Conservation (phyloP, 2,329 filamentous ascomycete species). For the Blastomyces parvus region DNA sequence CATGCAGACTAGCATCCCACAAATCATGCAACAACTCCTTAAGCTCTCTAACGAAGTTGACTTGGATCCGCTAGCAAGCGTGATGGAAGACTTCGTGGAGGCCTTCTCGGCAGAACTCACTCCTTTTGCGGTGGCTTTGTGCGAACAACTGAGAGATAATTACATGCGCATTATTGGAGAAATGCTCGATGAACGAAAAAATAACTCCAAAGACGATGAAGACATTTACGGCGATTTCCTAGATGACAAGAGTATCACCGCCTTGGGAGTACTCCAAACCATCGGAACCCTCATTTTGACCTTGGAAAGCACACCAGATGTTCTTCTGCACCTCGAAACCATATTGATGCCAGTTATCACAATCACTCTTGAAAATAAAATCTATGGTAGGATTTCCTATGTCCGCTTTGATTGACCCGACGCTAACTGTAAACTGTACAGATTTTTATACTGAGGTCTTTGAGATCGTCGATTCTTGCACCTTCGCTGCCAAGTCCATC, state of each 20-base stretch:
- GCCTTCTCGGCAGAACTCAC: slow-evolving; percentile 96
- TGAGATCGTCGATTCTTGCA: slow-evolving; percentile 98
- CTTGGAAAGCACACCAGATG: slow-evolving; percentile 91
- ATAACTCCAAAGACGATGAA: slow-evolving; percentile 62
- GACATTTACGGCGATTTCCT: slow-evolving; percentile 81
- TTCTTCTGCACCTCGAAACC: slow-evolving; percentile 85
- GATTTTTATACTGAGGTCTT: slow-evolving; percentile 97
- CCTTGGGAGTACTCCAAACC: slow-evolving; percentile 89
- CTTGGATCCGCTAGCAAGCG: slow-evolving; percentile 91
- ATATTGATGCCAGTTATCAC: slow-evolving; percentile 96
- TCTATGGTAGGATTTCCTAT: slow-evolving; percentile 56
- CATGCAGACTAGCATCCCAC: slow-evolving; percentile 96
- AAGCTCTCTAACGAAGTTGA: slow-evolving; percentile 97
- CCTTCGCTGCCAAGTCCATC: slow-evolving; percentile 91
- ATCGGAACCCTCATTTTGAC: slow-evolving; percentile 96
- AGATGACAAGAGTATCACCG: slow-evolving; percentile 97
- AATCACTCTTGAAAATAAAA: slow-evolving; percentile 92
- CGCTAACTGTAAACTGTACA: slow-evolving; percentile 27
- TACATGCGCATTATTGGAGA: slow-evolving; percentile 91
- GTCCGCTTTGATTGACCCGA: background rate
- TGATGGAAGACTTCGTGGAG: slow-evolving; percentile 99
- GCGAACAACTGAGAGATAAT: slow-evolving; percentile 90
- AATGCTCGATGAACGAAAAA: slow-evolving; percentile 69
- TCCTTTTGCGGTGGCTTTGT: slow-evolving; percentile 90
- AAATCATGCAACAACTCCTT: slow-evolving; percentile 97